phyloP scores from a whole-genome alignment of 192 early-diverging fungal genomes.

The Mortierella antarctica region DNA sequence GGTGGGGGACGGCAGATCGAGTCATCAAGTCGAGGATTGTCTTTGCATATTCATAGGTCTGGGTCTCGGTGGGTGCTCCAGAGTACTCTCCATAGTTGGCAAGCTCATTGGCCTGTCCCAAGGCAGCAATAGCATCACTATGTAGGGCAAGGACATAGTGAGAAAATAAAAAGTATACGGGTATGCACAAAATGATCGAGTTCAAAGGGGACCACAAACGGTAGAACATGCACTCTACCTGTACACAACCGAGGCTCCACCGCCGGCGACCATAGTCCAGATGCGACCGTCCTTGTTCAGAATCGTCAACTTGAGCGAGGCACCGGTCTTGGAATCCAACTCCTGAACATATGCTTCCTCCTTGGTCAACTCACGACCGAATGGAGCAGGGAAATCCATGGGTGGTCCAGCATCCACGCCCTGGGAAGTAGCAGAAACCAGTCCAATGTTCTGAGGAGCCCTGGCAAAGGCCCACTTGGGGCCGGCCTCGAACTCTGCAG shows the following conservation, averaged over 20 bases:
- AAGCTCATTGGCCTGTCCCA: slow-evolving; percentile 92
- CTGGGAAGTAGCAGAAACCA: slow-evolving; percentile 36
- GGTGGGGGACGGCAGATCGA: slow-evolving; percentile 75
- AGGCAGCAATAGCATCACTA: slow-evolving; percentile 98
- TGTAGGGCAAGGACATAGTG: not conserved
- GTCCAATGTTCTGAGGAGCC: slow-evolving; percentile 64
- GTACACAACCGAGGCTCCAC: slow-evolving; percentile 98
- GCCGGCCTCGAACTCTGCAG: slow-evolving; percentile 95
- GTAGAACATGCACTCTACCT: slow-evolving; percentile 24
- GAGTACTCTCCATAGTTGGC: slow-evolving; percentile 99
- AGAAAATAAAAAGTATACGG: not conserved
- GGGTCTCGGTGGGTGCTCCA: slow-evolving; percentile 98
- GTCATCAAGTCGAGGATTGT: slow-evolving; percentile 99
- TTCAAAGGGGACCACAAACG: not conserved
- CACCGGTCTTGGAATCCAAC: slow-evolving; percentile 98
- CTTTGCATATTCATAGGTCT: slow-evolving; percentile 99
- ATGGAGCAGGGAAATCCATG: slow-evolving; percentile 98
- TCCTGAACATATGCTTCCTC: slow-evolving; percentile 99
- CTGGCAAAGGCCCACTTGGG: slow-evolving; percentile 96
- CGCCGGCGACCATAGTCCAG: slow-evolving; percentile 99
- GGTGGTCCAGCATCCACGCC: slow-evolving; percentile 80
- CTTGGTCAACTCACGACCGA: slow-evolving; percentile 94
- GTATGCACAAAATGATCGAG: not conserved
- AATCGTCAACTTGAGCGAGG: slow-evolving; percentile 97
- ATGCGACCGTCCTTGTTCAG: slow-evolving; percentile 95